Base-by-base conservation (phyloP, 306 rosid genomes). In the Lithocarpus polystachyus region DNA sequence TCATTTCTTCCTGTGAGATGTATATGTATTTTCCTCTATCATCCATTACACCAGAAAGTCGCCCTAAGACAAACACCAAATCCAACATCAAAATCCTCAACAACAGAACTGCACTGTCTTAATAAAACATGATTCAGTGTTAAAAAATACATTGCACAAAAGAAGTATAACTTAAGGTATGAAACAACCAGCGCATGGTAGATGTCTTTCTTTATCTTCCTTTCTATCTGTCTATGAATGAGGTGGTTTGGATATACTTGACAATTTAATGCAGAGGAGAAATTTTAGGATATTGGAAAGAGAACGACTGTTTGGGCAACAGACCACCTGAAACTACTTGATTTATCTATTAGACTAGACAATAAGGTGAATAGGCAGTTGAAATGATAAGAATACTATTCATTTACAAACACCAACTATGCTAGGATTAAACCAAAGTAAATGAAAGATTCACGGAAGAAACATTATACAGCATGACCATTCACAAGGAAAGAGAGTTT, bases 11-110 rank as follows among this genome's bases (percentile, higher is more conserved):
- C 55, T 75, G 88, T 20, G 97, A 93, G 83, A 96, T 93, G 91
- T 93, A 91, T 75, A 93, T 93, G 48, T 90, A 96, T 75, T 96
- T 96, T 65, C 99, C 99, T 77, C 98, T 89, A 73, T 96, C 99
- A 73, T 96, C 99, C 98, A 93, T 93, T 48, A 96, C 98, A 45
- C 99, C 99, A 3, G 99, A 96, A 79, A 96, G 93, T 79, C 93
- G 87, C 71, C 95, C 98, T 93, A 84, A 45, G 62, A 80, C 70
- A 65, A 61, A 77, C 57, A 74, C 82, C 65, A 56, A 75, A 82
- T 18, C 33, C 61, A 20, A 61, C 33, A 56, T 67, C 69, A 79
- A 56, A 68, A 24, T 62, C 24, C 62, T 51, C 23, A 13, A 71
- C 70, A 40, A 52, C 17, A 22, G 55, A 22, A 56, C 10, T 62